Base-by-base conservation (phyloP, 164 flowering plant genomes). In the Cinnamomum chago region DNA sequence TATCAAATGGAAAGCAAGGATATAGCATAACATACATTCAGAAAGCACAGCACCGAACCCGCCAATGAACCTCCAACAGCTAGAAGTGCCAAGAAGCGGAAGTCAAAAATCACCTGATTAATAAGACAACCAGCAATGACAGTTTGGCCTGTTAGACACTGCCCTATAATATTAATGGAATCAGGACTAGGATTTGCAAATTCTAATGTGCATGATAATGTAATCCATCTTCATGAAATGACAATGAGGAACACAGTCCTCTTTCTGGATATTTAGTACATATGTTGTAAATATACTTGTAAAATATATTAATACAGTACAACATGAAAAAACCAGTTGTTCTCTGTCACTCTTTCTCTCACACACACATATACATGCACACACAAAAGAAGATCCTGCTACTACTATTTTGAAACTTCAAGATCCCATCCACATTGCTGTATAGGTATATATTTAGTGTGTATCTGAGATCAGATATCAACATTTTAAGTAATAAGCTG, bases 41-140 rank as follows among this genome's bases (percentile, higher is more conserved):
- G 84, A 81, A 95, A 95, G 91, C 99, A 95, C 80, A 95, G 78
- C 74, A 95, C 62, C 4, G 98, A 95, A 76, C 99, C 99, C 20
- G 99, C 98, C 75, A 95, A 76, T 64, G 99, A 95, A 72, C 99
- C 99, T 76, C 85, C 96, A 81, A 95, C 82, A 74, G 97, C 99
- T 27, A 95, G 73, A 78, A 95, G 98, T 24, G 99, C 98, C 90
- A 95, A 78, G 85, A 95, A 95, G n/a, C 99, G 95, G 73, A 95
- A 93, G 80, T 95, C 95, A 75, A 92, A 95, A 30, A 95, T 95
- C 14, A 76, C 74, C 92, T 88, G 85, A 73, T 66, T 72, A 73
- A 18, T 25, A 69, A 80, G 70, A 71, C 24, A 14, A 52, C 71
- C 72, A 78, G 35, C 18, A 70, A 14, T 14, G 58, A 51, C 17